phyloP scores from a whole-genome alignment of 176 grass and related monocot species.

The Poa annua region DNA sequence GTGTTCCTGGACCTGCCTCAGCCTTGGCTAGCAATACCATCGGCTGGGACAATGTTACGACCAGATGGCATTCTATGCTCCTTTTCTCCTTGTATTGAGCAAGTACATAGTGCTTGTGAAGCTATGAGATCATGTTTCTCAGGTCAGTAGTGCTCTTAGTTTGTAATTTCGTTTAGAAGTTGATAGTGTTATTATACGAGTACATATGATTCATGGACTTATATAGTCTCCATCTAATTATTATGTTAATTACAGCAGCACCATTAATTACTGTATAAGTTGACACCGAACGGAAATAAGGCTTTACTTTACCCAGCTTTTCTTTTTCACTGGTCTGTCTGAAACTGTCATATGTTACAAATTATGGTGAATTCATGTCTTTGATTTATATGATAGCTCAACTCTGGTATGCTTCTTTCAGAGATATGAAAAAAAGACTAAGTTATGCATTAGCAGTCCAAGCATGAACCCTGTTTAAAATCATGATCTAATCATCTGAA shows the following conservation, averaged over 20 bases:
- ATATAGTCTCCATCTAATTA: too few relatives aligned
- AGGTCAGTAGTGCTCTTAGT: too few relatives aligned
- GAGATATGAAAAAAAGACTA: background rate
- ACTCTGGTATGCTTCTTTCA: background rate
- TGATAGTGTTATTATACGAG: too few relatives aligned
- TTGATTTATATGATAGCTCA: background rate
- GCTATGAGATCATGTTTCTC: constrained; percentile 68
- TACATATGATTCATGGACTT: too few relatives aligned
- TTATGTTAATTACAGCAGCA: too few relatives aligned
- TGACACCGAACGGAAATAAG: too few relatives aligned
- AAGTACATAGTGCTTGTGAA: constrained; percentile 82
- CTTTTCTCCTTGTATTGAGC: constrained; percentile 98
- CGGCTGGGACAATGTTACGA: constrained; percentile 60
- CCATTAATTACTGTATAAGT: too few relatives aligned
- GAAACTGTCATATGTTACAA: too few relatives aligned
- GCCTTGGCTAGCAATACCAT: constrained; percentile 85
- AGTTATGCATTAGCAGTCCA: constrained; percentile 9
- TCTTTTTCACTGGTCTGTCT: too few relatives aligned
- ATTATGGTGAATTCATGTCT: background rate
- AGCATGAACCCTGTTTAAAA: background rate
- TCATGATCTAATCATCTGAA: background rate
- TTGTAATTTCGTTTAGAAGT: too few relatives aligned
- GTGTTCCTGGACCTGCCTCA: constrained; percentile 92
- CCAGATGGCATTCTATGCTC: constrained; percentile 82
- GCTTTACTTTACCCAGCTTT: too few relatives aligned